These are phyloP conservation scores for Hortiboletus flavorubellus DNA, from an alignment of 768 basidiomycete species.

Conservation along the genomic window DNA sequence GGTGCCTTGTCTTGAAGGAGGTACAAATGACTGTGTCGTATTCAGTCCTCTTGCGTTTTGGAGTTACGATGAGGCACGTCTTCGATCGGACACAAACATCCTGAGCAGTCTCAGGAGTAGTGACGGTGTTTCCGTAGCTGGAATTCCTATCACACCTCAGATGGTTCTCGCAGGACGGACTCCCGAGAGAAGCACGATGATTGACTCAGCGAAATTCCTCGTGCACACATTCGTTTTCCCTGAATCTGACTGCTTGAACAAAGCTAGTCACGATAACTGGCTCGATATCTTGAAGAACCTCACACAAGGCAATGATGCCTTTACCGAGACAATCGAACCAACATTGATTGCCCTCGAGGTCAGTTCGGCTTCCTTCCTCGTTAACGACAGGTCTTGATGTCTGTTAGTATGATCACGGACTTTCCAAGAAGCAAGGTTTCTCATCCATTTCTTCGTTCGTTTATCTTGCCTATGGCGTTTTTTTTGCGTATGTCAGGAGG, in stretches of 20 bases:
- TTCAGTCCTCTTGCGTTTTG: slow-evolving; percentile 76
- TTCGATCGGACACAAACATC: slow-evolving; percentile 55
- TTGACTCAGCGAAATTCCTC: slow-evolving; percentile 67
- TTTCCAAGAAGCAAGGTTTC: slow-evolving; percentile 43
- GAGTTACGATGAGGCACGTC: slow-evolving; percentile 54
- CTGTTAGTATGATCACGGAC: slow-evolving; percentile 51
- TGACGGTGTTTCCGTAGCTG: slow-evolving; percentile 54
- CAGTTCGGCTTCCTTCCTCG: slow-evolving; percentile 13
- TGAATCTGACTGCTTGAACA: slow-evolving; percentile 65
- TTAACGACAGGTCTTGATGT: slow-evolving; percentile 8
- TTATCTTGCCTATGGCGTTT: slow-evolving; percentile 72
- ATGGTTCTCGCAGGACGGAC: slow-evolving; percentile 76
- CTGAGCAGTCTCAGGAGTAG: slow-evolving; percentile 54
- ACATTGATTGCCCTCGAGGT: slow-evolving; percentile 47
- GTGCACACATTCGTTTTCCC: slow-evolving; percentile 83
- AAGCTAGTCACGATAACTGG: slow-evolving; percentile 63
- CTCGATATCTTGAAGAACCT: slow-evolving; percentile 49
- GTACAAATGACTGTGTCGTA: slow-evolving; percentile 58
- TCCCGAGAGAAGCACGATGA: slow-evolving; percentile 46
- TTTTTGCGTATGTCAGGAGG: slow-evolving; percentile 72
- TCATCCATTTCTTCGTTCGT: slow-evolving; percentile 67
- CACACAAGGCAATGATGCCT: slow-evolving; percentile 34
- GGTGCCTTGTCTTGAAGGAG: slow-evolving; percentile 52
- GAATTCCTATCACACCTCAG: slow-evolving; percentile 61
- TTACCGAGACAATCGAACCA: slow-evolving; percentile 41